phyloP scores from a whole-genome alignment of 2,329 filamentous ascomycete species.

The Trichothecium sympodiale region DNA sequence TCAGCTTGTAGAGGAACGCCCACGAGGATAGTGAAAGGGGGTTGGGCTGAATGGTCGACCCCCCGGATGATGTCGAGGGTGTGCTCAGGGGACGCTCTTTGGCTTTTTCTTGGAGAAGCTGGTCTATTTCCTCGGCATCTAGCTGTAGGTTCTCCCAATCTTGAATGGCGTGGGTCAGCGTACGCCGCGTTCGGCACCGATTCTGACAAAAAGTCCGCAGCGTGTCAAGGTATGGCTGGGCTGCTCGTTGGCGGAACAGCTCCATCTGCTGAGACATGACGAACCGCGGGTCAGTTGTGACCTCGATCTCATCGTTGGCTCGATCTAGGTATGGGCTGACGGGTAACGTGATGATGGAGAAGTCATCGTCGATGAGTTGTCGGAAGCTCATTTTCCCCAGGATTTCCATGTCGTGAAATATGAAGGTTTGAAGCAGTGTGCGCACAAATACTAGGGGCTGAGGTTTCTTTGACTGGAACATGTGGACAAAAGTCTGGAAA shows the following conservation, averaged over 20 bases:
- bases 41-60: too few species aligned
- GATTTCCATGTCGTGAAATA: slow-evolving; percentile 63
- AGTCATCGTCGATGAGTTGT: slow-evolving; percentile 68
- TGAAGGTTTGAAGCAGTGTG: slow-evolving; percentile 63
- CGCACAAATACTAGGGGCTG: slow-evolving; percentile 78
- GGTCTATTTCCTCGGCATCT: slow-evolving; percentile 70
- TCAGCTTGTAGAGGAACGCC: slow-evolving; percentile 84
- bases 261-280: slow-evolving; percentile 67
- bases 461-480: slow-evolving; percentile 68
- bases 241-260: slow-evolving; percentile 46
- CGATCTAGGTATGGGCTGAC: slow-evolving; percentile 60
- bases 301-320: slow-evolving; percentile 65
- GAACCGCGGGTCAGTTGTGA: slow-evolving; percentile 61
- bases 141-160: slow-evolving; percentile 78
- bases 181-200: slow-evolving; percentile 76
- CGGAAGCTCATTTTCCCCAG: slow-evolving; percentile 58
- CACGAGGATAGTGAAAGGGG: slow-evolving; percentile 67
- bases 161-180: slow-evolving; percentile 71
- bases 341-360: slow-evolving; percentile 67
- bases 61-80: neutral
- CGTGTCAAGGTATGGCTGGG: slow-evolving; percentile 69
- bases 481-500: slow-evolving; percentile 56
- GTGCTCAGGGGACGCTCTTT: slow-evolving; percentile 35
- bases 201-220: slow-evolving; percentile 83
- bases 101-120: slow-evolving; percentile 49